Evolutionary conservation across 768 basidiomycete species (phyloP), one percentile per base, ranked within the genome.

Genomic region (Mycena pura): DNA sequence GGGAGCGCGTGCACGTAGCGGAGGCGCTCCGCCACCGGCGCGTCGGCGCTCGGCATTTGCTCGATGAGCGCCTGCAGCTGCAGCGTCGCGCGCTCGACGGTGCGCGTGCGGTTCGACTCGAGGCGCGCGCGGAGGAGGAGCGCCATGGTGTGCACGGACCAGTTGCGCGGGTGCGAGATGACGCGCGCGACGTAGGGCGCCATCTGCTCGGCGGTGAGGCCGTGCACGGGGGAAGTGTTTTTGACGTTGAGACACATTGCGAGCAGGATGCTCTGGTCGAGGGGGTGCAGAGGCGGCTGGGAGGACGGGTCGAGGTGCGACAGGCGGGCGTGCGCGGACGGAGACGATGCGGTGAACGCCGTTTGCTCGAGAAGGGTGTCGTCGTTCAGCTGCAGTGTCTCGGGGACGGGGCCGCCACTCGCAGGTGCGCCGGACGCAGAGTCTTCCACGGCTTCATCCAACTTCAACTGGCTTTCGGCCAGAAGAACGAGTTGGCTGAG

Each of bases 111-210:
- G 17, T 84, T 80, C 1, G 95, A 84, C 74, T 99, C 96, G 58
- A 97, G 87, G 7, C 97, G 86, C 10, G 96, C 92, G 27, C 97
- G 91, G 25, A 98, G 86, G 48, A 99, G 85, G 51, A 99, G 87
- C 27, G 95, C 96, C 87, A 96, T 96, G 34, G 96, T 96, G 77
- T 99, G 94, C 28, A 99, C 82, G 6, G 94, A 91, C 97, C 97
- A 99, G 74, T 98, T 99, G 55, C 82, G 79, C 2, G 95, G 94
- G 71, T 98, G 93, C 1, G 88, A 80, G 65, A 99, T 85, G 34
- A 98, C 93, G 34, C 96, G 91, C 13, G 88, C 75, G 57, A 99
- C 86, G 81, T 96, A 99, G 13, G 97, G 92, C 3, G 87, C 73
- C 91, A 99, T 96, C 71, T 99, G 95, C 68, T 93, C 93, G 49